A percentile compares a stretch with the other conserved stretches of the same genome.
Conservation (phyloP, 306 rosid species). For the Quercus aquifolioides region DNA sequence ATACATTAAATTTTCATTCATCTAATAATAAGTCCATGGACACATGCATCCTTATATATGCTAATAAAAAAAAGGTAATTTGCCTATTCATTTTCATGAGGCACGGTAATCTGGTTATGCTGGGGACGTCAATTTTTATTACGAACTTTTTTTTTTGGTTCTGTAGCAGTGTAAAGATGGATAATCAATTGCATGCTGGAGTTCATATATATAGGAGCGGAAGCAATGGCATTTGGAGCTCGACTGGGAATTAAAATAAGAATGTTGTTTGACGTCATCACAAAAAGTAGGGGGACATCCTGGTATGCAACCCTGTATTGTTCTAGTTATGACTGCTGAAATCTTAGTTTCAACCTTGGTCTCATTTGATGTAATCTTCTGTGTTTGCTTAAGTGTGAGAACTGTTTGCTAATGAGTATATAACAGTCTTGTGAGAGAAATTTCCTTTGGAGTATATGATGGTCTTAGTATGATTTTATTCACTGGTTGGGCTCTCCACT, state of each 20-base stretch:
- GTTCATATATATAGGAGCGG: constrained; percentile 90
- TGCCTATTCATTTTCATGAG: not conserved
- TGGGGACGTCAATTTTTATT: not conserved
- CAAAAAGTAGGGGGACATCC: constrained; percentile 74
- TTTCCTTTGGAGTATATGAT: not conserved
- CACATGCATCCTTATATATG: constrained; percentile 12
- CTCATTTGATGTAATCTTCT: not conserved
- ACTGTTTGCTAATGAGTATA: not conserved
- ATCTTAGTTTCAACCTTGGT: too few relatives aligned
- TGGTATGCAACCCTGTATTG: constrained; percentile 46
- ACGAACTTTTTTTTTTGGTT: constrained; percentile 19
- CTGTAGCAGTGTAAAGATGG: constrained; percentile 86
- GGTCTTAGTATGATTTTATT: not conserved
- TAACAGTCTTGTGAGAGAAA: not conserved
- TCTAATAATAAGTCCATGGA: constrained; percentile 3
- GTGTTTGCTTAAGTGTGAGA: not conserved
- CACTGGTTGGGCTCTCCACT: not conserved
- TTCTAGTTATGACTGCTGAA: too few relatives aligned
- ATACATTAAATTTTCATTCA: not conserved
- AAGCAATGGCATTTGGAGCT: constrained; percentile 96
- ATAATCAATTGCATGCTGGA: constrained; percentile 93
- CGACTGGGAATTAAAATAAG: constrained; percentile 80
- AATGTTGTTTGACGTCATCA: constrained; percentile 63
- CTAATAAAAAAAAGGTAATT: not conserved
- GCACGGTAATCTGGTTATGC: constrained; percentile 7